Conservation (phyloP, 2,329 filamentous ascomycete genomes). For the Alternaria metachromatica region DNA sequence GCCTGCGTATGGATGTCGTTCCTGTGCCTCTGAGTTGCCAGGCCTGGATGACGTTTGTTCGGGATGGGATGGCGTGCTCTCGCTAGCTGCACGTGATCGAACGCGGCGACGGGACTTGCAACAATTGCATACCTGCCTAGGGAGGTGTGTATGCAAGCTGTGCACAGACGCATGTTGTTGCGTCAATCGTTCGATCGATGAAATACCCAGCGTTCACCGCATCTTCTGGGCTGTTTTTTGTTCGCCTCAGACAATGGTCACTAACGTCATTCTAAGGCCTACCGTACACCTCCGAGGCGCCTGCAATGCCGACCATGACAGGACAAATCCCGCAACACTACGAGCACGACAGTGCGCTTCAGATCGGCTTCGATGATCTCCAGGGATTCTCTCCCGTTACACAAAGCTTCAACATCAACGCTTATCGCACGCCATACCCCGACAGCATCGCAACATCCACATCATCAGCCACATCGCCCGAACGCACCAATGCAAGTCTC, state of each 20-base stretch:
- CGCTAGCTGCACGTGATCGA: conserved; percentile 26
- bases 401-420: conserved; percentile 30
- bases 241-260: conserved; percentile 14
- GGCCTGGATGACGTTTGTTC: conserved; percentile 32
- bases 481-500: conserved; percentile 20
- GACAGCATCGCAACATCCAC: conserved; percentile 42
- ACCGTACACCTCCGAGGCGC: conserved; percentile 30
- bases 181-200: neutral
- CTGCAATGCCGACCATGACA: conserved; percentile 38
- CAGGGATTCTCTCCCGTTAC: conserved; percentile 37
- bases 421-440: conserved; percentile 41
- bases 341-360: conserved; percentile 31
- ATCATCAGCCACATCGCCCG: conserved; percentile 33
- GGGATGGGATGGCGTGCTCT: conserved; percentile 26
- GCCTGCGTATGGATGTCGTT: conserved; percentile 16
- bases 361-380: conserved; percentile 37
- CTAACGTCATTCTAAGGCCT: conserved; percentile 39
- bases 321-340: conserved; percentile 31
- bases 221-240: neutral
- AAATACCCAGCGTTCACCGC: conserved; percentile 6
- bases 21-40: conserved; percentile 19
- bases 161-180: conserved; percentile 6
- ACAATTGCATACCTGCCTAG: conserved; percentile 19
- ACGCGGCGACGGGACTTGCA: conserved; percentile 12
- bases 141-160: conserved; percentile 27